A percentile compares a stretch with the other conserved stretches of the same genome.
These are phyloP conservation scores for Cystofilobasidium ferigula DNA, from an alignment of 768 basidiomycete genomes.

Conservation along the genomic window DNA sequence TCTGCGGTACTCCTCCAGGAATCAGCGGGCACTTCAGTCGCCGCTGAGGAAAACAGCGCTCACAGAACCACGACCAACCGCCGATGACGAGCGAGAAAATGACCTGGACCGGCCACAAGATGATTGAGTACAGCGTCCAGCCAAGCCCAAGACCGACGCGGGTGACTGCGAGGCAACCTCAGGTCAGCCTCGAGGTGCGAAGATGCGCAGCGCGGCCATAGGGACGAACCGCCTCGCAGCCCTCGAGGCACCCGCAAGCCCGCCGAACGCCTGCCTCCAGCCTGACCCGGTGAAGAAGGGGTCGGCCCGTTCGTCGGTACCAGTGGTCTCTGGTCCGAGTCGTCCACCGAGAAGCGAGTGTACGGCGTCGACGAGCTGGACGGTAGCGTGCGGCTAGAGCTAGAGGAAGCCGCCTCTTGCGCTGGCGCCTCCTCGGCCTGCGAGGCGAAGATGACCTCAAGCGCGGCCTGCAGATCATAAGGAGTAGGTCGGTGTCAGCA, in stretches of 20 bases:
- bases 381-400: neutral
- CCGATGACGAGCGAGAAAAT: slow-evolving; percentile 14
- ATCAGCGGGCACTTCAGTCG: neutral
- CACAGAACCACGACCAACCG: slow-evolving; percentile 19
- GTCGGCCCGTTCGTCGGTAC: neutral
- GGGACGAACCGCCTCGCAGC: slow-evolving; percentile 8
- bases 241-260: slow-evolving; percentile 22
- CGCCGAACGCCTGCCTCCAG: slow-evolving; percentile 8
- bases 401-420: neutral
- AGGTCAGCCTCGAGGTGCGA: neutral
- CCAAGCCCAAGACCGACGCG: slow-evolving; percentile 24
- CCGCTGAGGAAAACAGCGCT: neutral
- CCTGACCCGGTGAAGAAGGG: neutral
- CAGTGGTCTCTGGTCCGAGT: slow-evolving; percentile 8
- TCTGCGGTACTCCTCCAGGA: neutral
- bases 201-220: neutral
- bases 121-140: slow-evolving; percentile 23
- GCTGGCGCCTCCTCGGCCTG: slow-evolving; percentile 25
- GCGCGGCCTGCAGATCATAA: slow-evolving; percentile 23
- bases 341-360: slow-evolving; percentile 19
- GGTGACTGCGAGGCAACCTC: slow-evolving; percentile 5
- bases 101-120: slow-evolving; percentile 20
- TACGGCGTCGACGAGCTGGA: neutral
- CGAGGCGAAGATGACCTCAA: slow-evolving; percentile 28
- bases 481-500: neutral